A percentile compares a stretch with the other conserved stretches of the same genome.
Evolutionary conservation across 306 rosid genomes (phyloP).

Genomic region (Citrullus amarus): DNA sequence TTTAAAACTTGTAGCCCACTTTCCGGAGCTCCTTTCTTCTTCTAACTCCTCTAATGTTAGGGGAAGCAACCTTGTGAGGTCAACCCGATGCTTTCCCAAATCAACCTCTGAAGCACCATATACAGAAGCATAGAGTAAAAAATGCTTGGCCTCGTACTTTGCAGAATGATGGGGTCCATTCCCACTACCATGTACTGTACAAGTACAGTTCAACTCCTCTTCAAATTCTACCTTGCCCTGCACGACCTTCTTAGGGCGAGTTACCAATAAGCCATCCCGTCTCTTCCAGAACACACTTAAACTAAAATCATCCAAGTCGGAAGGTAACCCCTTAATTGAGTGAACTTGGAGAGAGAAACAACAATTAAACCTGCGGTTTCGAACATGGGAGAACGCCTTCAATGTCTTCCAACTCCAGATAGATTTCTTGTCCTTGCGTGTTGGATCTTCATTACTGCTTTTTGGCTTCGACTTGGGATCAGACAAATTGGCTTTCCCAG

Average conservation of each 20-base stretch:
- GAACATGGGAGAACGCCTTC: conserved; percentile 48
- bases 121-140: conserved; percentile 58
- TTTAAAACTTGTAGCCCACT: conserved; percentile 71
- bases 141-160: conserved; percentile 79
- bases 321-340: conserved; percentile 60
- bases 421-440: conserved; percentile 69
- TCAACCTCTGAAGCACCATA: conserved; percentile 44
- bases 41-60: conserved; percentile 77
- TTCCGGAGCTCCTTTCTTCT: conserved; percentile 68
- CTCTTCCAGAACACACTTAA: conserved; percentile 81
- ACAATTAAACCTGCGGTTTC: conserved; percentile 56
- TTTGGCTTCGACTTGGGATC: conserved; percentile 33
- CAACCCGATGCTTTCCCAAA: conserved; percentile 83
- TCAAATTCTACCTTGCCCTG: conserved; percentile 50
- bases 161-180: conserved; percentile 70
- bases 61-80: conserved; percentile 82
- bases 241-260: conserved; percentile 51
- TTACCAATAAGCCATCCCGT: conserved; percentile 49
- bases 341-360: conserved; percentile 73
- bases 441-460: conserved; percentile 25
- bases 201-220: conserved; percentile 47
- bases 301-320: conserved; percentile 28
- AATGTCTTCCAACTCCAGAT: conserved; percentile 77
- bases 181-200: conserved; percentile 66
- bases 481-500: conserved; percentile 19